Base-by-base conservation (phyloP, 139 green algal species). In the Mychonastes homosphaera region DNA sequence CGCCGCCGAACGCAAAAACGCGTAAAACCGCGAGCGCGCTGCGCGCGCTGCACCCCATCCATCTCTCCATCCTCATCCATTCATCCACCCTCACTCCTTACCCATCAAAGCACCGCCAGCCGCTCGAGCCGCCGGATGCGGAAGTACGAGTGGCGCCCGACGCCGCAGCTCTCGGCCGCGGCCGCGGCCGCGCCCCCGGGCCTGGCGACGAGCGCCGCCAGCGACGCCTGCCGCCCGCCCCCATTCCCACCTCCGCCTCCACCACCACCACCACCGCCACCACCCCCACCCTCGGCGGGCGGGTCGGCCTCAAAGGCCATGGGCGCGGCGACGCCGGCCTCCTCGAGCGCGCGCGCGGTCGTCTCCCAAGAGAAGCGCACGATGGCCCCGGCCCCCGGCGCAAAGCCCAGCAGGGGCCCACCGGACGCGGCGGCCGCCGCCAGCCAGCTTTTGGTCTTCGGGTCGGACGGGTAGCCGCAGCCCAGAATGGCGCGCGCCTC, bases 361-460 rank as follows among this genome's bases (percentile, higher is more conserved):
- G n/a, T n/a, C 36, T 44, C 13, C 36, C 35, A 50, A 26, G 13
- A n/a, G 6, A 50, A 29, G 34, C 27, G 24, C 8, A 15, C 44
- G n/a, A 21, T 32, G 13, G 39, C 16, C 7, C 5, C 3, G 8
- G 19, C 27, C 24, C 23, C n/a, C 8, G 10, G n/a, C 38, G 12
- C 7, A 51, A 30, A 52, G 19, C 15, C 6, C 10, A 21, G 30
- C 24, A 33, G 33, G 19, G 30, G 23, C 26, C 23, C n/a, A 50
- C 53, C 41, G n/a, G n/a, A n/a, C n/a, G n/a, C n/a, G n/a, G n/a
- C n/a, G n/a, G 5, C n/a, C 28, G 23, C 21, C n/a, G 35, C 24
- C 51, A 92, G 59, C 79, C 79, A 92, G 6, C 46, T 26, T 39
- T 83, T 84, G 38, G 84, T 92, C 16, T 51, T 55, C 7, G 80